phyloP scores from a whole-genome alignment of 2,329 filamentous ascomycete species.

The Fusarium neocosmosporiellum region DNA sequence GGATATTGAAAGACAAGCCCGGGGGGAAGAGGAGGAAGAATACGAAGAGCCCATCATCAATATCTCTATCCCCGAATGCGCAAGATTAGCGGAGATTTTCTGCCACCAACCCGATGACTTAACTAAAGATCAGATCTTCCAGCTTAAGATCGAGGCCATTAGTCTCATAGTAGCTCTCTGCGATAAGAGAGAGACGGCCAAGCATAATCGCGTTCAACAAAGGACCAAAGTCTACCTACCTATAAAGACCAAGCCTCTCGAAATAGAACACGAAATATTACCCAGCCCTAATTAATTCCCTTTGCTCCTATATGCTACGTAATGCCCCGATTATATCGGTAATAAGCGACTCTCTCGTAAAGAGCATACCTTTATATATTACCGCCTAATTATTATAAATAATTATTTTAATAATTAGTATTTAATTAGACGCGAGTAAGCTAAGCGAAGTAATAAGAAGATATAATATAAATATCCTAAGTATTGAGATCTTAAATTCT shows the following conservation, averaged over 20 bases:
- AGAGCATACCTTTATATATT: constrained; percentile 7
- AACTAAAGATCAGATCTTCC: too few species aligned
- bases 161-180: too few species aligned
- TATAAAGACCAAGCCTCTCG: neutral
- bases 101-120: too few species aligned
- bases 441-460: neutral
- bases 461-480: neutral
- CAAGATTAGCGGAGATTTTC: too few species aligned
- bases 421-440: neutral
- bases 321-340: neutral
- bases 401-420: constrained; percentile 2
- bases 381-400: neutral
- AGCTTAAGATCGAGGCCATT: too few species aligned
- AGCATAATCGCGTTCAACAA: too few species aligned
- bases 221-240: too few species aligned
- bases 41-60: too few species aligned
- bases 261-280: neutral
- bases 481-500: neutral
- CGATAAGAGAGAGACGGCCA: too few species aligned
- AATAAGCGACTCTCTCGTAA: neutral
- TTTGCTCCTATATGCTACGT: neutral
- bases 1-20: too few species aligned
- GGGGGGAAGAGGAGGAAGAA: too few species aligned
- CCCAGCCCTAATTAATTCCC: neutral
- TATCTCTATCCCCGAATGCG: too few species aligned